Percentiles rank a stretch among this genome's conserved stretches.
phyloP scores from a whole-genome alignment of 345 rosid genomes.

The Adansonia digitata region DNA sequence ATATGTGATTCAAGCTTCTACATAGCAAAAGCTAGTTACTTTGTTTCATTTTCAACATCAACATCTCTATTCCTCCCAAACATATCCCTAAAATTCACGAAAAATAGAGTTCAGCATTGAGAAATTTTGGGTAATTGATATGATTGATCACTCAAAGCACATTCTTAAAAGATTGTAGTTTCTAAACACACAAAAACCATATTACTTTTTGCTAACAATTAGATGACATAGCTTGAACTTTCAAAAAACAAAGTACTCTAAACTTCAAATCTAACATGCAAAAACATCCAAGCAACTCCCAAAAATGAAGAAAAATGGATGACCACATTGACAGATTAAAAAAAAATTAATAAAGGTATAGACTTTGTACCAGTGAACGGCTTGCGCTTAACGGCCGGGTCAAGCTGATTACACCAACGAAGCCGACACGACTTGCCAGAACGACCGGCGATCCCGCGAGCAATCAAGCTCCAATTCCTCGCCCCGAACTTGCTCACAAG shows the following conservation, averaged over 20 bases:
- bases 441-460: constrained; percentile 64
- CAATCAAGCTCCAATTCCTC: constrained; percentile 71
- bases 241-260: neutral
- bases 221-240: neutral
- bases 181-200: neutral
- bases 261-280: neutral
- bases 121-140: neutral
- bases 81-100: neutral
- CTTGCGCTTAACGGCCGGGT: constrained; percentile 69
- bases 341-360: neutral
- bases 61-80: neutral
- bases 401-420: constrained; percentile 95
- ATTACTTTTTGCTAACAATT: neutral
- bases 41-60: neutral
- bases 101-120: neutral
- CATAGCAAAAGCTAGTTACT: neutral
- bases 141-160: neutral
- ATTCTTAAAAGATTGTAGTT: neutral
- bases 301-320: neutral
- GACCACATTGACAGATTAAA: neutral
- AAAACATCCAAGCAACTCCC: neutral
- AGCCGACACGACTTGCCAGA: constrained; percentile 91
- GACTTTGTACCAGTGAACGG: constrained; percentile 60
- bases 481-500: constrained; percentile 48
- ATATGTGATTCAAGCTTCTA: neutral